Conservation (phyloP, 139 green algal species). For the Chlamydomonas sp. region DNA sequence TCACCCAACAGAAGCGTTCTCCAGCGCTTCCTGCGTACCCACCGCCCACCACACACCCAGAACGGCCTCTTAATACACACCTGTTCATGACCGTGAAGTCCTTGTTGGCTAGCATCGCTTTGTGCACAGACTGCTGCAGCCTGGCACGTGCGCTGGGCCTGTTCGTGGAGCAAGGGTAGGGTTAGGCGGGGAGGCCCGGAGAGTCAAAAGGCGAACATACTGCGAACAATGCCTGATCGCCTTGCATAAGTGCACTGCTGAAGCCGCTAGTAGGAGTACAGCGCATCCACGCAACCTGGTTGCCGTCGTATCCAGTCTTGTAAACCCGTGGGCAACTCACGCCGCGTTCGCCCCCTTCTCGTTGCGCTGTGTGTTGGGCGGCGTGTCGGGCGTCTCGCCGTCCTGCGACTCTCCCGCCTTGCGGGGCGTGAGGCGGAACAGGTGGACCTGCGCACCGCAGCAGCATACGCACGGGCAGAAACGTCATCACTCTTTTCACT, state of each 20-base stretch:
- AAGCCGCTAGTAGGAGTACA: too few relatives aligned
- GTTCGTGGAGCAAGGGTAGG: too few relatives aligned
- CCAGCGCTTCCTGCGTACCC: too few relatives aligned
- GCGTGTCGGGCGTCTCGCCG: neutral
- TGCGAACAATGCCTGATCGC: too few relatives aligned
- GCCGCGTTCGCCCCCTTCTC: neutral
- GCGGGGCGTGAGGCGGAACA: conserved; percentile 9
- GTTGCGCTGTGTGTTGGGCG: neutral
- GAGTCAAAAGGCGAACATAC: too few relatives aligned
- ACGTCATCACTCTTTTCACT: neutral
- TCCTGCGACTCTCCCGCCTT: neutral
- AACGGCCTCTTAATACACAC: neutral
- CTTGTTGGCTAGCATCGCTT: neutral
- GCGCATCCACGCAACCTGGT: neutral
- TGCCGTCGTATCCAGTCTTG: neutral
- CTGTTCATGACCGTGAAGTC: neutral
- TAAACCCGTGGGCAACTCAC: neutral
- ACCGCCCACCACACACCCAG: too few relatives aligned
- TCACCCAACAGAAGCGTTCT: too few relatives aligned
- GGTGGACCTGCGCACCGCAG: neutral
- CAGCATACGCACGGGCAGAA: neutral
- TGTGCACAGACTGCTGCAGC: too few relatives aligned
- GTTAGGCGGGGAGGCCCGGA: too few relatives aligned
- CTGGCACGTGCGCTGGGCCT: too few relatives aligned
- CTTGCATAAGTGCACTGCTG: too few relatives aligned